A percentile compares a stretch with the other conserved stretches of the same genome.
Conservation (phyloP, 2,329 filamentous ascomycete species). For the Orbilia javanica region DNA sequence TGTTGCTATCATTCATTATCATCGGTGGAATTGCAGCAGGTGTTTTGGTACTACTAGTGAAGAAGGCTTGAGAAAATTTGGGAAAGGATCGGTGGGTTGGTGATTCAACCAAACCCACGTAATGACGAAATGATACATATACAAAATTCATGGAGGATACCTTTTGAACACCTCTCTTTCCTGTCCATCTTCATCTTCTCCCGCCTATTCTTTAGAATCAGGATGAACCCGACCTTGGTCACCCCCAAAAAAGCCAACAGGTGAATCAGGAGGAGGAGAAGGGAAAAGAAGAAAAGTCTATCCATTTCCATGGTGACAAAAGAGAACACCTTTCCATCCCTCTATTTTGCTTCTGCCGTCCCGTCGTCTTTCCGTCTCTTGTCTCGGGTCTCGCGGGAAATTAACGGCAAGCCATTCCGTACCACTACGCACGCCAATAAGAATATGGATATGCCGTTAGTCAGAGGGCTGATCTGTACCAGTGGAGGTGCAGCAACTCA, state of each 20-base stretch:
- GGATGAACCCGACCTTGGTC: neutral
- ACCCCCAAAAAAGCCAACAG: conserved; percentile 1
- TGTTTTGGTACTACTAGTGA: conserved; percentile 44
- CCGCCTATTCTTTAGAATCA: neutral
- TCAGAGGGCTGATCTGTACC: neutral
- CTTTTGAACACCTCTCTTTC: neutral
- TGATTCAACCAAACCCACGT: neutral
- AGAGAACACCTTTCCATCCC: neutral
- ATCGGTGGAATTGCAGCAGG: conserved; percentile 46
- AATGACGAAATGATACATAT: conserved; percentile 12
- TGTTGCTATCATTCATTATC: conserved; percentile 46
- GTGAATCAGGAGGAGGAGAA: conserved; percentile 12
- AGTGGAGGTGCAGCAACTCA: neutral
- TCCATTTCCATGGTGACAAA: neutral
- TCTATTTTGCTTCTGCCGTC: neutral
- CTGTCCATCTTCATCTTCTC: neutral
- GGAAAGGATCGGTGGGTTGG: neutral
- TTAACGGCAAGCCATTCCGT: conserved; percentile 2
- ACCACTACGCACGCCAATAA: neutral
- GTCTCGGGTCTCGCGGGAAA: neutral
- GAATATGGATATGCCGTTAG: neutral
- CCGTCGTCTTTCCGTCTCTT: neutral
- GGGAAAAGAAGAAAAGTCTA: neutral
- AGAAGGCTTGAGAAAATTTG: conserved; percentile 26
- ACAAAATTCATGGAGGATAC: conserved; percentile 9